Conservation (phyloP, 2,329 filamentous ascomycete species). For the Diaporthe vaccinii region DNA sequence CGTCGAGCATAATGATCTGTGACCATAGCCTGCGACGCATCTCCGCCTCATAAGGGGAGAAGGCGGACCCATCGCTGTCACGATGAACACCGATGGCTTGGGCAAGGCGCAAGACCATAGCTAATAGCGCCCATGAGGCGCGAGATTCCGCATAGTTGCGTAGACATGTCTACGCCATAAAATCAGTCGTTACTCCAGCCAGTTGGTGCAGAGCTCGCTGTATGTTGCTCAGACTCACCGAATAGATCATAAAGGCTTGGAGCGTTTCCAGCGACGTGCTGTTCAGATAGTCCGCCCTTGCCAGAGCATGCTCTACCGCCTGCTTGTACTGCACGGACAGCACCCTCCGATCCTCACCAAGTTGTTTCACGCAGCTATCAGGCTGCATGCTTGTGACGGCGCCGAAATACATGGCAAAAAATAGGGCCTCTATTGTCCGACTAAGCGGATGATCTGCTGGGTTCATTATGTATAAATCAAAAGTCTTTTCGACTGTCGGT, state of each 20-base stretch:
- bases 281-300: conserved; percentile 59
- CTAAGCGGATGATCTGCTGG: conserved; percentile 43
- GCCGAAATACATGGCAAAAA: conserved; percentile 60
- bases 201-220: background rate
- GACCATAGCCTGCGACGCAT: conserved; percentile 73
- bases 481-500: conserved; percentile 52
- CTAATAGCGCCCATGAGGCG: conserved; percentile 57
- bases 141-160: conserved; percentile 54
- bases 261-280: conserved; percentile 55
- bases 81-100: conserved; percentile 59
- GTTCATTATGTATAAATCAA: conserved; percentile 48
- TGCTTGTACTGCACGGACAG: conserved; percentile 51
- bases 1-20: conserved; percentile 73
- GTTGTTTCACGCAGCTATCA: conserved; percentile 48
- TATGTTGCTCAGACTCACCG: conserved; percentile 44
- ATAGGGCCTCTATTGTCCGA: conserved; percentile 51
- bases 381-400: conserved; percentile 53
- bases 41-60: conserved; percentile 67
- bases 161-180: conserved; percentile 50
- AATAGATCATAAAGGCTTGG: conserved; percentile 58
- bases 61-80: conserved; percentile 54
- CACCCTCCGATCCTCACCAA: conserved; percentile 53
- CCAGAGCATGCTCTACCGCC: conserved; percentile 55
- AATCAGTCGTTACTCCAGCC: background rate
- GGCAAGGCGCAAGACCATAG: conserved; percentile 58